Base-by-base conservation (phyloP, 805 yeast species). In the Yarrowia alimentaria region DNA sequence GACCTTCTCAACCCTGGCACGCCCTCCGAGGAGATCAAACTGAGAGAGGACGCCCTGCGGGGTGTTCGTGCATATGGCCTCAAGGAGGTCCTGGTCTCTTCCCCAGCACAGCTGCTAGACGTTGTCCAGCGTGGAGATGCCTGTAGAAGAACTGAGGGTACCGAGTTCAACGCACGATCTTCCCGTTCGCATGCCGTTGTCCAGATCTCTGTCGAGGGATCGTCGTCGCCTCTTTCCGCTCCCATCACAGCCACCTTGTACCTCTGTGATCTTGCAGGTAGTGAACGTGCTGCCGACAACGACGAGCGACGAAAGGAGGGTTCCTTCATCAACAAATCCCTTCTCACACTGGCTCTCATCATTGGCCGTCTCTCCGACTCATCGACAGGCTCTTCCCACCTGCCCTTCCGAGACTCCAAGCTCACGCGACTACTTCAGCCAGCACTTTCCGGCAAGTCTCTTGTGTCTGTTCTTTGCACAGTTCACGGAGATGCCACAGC, bases 211-310 rank as follows among this genome's bases (percentile, higher is more conserved):
- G 62, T 91, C 13, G 69, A 70, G 29, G 50, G 50, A 21, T 43
- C 50, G 3, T 42, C 55, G n/a, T 24, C 19, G 4, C 69, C 73
- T 1, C 77, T 76, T 62, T 51, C 68, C 10, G 56, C 60, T 0
- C 65, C 70, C 11, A 10, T 74, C 72, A 5, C 51, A 16, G 76
- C 89, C 26, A 80, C 88, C 0, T 76, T 91, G 24, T 86, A 91
- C 25, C 72, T 91, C 52, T 91, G 98, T 70, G 99, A 91, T 68
- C 75, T 91, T 61, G 99, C 99, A 0, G 99, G 99, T 21, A 85
- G 95, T n/a, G 99, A 91, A 67, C 76, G 85, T 48, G 95, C 94
- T 0, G 79, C 83, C 2, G 68, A 78, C 9, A 81, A 83, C 59
- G 66, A 72, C 1, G 96, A 87, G 61, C 75, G 98, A 59, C 72